Percentiles rank a stretch among this genome's conserved stretches.
Evolutionary conservation across 2,329 filamentous ascomycete species (phyloP).

Genomic region (Lachnellula arida): DNA sequence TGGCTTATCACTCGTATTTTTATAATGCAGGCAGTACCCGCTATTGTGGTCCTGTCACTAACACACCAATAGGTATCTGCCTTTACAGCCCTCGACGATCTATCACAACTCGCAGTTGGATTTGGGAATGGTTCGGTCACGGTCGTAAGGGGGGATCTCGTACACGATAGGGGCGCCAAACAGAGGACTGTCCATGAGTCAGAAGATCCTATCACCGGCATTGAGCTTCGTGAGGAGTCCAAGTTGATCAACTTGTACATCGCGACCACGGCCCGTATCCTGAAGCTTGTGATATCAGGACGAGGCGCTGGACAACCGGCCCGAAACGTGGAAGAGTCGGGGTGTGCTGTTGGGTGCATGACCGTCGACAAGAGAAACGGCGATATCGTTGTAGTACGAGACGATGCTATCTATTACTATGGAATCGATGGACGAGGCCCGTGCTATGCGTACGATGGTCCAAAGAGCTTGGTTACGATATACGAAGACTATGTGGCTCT

Average conservation of each 20-base stretch:
- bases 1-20: not conserved
- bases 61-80: conserved; percentile 63
- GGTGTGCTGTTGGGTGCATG: conserved; percentile 95
- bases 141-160: conserved; percentile 86
- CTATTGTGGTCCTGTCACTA: not conserved
- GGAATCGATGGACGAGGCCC: conserved; percentile 78
- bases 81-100: conserved; percentile 79
- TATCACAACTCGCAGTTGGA: conserved; percentile 89
- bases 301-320: conserved; percentile 86
- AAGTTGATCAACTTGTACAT: conserved; percentile 78
- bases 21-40: not conserved
- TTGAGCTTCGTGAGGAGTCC: conserved; percentile 64
- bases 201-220: conserved; percentile 90
- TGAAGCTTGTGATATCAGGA: conserved; percentile 82
- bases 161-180: conserved; percentile 90
- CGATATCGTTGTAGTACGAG: conserved; percentile 85
- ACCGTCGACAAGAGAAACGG: conserved; percentile 73
- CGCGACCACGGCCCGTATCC: conserved; percentile 80
- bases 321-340: conserved; percentile 80
- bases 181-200: conserved; percentile 95
- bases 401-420: conserved; percentile 96
- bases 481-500: conserved; percentile 85
- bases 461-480: conserved; percentile 75
- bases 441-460: conserved; percentile 85
- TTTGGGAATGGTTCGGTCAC: conserved; percentile 95